Evolutionary conservation across 1,284 basidiomycete genomes (phyloP).

Genomic region (Apiotrichum veenhuisii): DNA sequence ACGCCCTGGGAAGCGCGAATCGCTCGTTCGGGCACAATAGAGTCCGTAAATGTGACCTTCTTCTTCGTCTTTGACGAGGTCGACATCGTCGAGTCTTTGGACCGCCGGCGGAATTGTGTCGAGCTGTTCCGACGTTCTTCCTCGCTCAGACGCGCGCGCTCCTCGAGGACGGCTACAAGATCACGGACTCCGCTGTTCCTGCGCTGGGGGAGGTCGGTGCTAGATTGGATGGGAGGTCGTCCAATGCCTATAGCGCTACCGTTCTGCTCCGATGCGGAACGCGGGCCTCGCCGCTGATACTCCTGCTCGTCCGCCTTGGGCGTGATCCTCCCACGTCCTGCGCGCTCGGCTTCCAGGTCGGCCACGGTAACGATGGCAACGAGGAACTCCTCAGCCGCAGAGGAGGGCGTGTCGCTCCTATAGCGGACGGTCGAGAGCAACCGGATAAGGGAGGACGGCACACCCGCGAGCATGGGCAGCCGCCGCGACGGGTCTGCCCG

Average conservation of each 20-base stretch:
- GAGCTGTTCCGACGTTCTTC: not conserved
- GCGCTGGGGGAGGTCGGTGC: not conserved
- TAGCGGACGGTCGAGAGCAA: not conserved
- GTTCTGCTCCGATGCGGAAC: not conserved
- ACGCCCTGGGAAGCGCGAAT: no score
- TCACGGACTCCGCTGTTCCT: not conserved
- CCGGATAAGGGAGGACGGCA: not conserved
- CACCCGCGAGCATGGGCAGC: not conserved
- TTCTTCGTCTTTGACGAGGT: not conserved
- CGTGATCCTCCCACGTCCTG: not conserved
- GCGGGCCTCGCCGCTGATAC: not conserved
- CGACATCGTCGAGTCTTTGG: not conserved
- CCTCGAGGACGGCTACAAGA: not conserved
- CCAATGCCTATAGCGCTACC: not conserved
- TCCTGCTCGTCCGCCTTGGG: not conserved
- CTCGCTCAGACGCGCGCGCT: not conserved
- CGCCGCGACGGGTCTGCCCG: not conserved
- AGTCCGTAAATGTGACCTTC: constrained; percentile 3
- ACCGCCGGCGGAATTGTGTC: not conserved
- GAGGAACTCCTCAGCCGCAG: not conserved
- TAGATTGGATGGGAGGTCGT: not conserved
- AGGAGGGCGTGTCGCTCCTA: not conserved
- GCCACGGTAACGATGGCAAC: not conserved
- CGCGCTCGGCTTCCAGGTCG: not conserved
- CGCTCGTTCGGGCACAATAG: no score